Evolutionary conservation across 495 filamentous ascomycete species (phyloP).

Genomic region (Friedmanniomyces simplex): DNA sequence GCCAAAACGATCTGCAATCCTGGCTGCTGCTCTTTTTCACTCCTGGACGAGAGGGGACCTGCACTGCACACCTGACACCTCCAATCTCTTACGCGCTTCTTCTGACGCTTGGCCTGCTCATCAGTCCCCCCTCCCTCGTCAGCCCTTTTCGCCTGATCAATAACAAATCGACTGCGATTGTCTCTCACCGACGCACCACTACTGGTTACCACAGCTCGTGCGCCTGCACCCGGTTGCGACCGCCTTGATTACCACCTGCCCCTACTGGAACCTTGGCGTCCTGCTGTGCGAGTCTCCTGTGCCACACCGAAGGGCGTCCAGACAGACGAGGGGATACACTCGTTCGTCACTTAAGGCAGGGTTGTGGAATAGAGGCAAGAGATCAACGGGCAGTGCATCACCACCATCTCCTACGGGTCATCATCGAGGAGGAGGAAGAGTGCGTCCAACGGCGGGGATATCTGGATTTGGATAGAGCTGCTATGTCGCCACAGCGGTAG

Average conservation of each 20-base stretch:
- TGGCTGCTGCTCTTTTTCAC: too few relatives aligned
- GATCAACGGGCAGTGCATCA: background rate
- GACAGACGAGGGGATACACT: background rate
- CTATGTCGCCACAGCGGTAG: background rate
- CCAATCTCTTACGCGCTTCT: too few relatives aligned
- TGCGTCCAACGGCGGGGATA: background rate
- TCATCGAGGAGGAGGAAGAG: too few relatives aligned
- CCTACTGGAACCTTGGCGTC: background rate
- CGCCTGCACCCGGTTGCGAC: background rate
- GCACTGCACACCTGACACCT: too few relatives aligned
- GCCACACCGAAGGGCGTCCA: background rate
- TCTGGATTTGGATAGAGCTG: too few relatives aligned
- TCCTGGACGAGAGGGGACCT: too few relatives aligned
- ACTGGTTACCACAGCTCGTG: background rate
- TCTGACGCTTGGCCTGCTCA: too few relatives aligned
- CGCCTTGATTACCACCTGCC: background rate
- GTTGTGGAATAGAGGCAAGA: background rate
- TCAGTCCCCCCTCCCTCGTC: background rate
- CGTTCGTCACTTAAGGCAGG: background rate
- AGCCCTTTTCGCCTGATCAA: too few relatives aligned
- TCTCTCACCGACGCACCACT: background rate
- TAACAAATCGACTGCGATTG: background rate
- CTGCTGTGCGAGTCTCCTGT: background rate
- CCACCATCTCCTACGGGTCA: too few relatives aligned
- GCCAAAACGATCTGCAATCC: too few relatives aligned